These are phyloP conservation scores for Lachnellula occidentalis DNA, from an alignment of 2,329 filamentous ascomycete genomes.

Conservation along the genomic window DNA sequence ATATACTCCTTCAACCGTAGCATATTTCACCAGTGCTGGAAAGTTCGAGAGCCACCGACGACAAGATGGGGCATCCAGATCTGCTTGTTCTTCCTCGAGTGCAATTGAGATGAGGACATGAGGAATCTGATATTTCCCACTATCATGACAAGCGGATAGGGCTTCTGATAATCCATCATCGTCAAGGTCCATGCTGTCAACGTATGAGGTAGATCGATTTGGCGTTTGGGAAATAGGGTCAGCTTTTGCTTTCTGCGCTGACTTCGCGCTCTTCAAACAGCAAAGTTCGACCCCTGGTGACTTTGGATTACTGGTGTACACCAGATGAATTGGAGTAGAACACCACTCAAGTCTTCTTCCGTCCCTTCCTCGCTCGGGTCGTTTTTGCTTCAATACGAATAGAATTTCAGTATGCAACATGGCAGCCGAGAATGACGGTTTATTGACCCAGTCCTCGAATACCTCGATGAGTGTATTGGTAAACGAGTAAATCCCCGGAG, in stretches of 20 bases:
- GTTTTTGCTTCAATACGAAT: constrained; percentile 54
- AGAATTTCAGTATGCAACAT: constrained; percentile 57
- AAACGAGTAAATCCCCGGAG: constrained; percentile 55
- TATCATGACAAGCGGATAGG: constrained; percentile 1
- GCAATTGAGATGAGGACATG: constrained; percentile 16
- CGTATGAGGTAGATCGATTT: constrained; percentile 5
- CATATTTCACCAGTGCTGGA: constrained; percentile 15
- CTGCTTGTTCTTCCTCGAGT: constrained; percentile 12
- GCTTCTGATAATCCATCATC: constrained; percentile 4
- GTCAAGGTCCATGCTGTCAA: constrained; percentile 15
- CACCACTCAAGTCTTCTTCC: constrained; percentile 53
- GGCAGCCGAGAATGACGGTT: constrained; percentile 49
- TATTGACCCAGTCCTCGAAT: constrained; percentile 48
- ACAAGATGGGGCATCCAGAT: constrained; percentile 9
- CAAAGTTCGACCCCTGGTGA: constrained; percentile 53
- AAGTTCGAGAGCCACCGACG: constrained; percentile 13
- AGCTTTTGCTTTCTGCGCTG: constrained; percentile 1
- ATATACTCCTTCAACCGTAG: constrained; percentile 16
- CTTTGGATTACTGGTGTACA: constrained; percentile 57
- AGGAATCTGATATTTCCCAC: constrained; percentile 12
- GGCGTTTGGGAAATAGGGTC: neutral
- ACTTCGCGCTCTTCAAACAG: constrained; percentile 18
- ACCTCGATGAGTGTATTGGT: constrained; percentile 55
- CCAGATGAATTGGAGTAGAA: constrained; percentile 56
- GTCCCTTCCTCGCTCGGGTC: constrained; percentile 48